phyloP scores from a whole-genome alignment of 2,329 filamentous ascomycete species.

The Neonectria sp. region DNA sequence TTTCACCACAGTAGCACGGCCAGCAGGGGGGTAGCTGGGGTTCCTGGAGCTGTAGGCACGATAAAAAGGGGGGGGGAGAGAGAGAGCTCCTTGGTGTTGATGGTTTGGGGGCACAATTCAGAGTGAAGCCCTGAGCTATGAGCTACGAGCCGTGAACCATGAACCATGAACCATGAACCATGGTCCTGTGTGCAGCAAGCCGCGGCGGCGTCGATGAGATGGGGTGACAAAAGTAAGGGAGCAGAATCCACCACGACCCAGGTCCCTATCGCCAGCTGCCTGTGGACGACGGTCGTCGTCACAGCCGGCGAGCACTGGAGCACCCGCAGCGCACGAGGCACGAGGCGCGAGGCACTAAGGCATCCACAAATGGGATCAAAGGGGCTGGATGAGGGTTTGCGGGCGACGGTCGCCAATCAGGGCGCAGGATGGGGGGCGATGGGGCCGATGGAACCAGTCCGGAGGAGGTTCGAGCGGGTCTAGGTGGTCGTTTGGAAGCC shows the following conservation, averaged over 20 bases:
- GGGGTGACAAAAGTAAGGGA: slow-evolving; percentile 25
- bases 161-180: slow-evolving; percentile 25
- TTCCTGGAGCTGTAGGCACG: neutral
- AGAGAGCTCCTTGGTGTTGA: slow-evolving; percentile 18
- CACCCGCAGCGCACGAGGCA: slow-evolving; percentile 20
- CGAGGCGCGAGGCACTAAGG: slow-evolving; percentile 30
- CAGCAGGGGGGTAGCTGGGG: slow-evolving; percentile 13
- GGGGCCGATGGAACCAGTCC: neutral
- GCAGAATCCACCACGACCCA: neutral
- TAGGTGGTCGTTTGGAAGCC: slow-evolving; percentile 42
- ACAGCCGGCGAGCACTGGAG: slow-evolving; percentile 13
- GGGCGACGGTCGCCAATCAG: slow-evolving; percentile 6
- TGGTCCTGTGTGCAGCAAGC: slow-evolving; percentile 22
- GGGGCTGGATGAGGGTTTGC: slow-evolving; percentile 23
- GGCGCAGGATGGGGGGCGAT: neutral
- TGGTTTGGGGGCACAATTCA: slow-evolving; percentile 5
- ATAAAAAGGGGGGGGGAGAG: slow-evolving; percentile 21
- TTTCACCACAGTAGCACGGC: slow-evolving; percentile 12
- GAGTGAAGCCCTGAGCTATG: neutral
- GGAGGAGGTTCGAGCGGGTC: slow-evolving; percentile 34
- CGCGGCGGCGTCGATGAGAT: slow-evolving; percentile 23
- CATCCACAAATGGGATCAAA: slow-evolving; percentile 9
- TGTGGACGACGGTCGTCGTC: slow-evolving; percentile 5
- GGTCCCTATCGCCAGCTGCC: neutral
- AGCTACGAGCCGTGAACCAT: slow-evolving; percentile 15